Base-by-base conservation (phyloP, 2,329 filamentous ascomycete species). In the Tolypocladium ovalisporum region DNA sequence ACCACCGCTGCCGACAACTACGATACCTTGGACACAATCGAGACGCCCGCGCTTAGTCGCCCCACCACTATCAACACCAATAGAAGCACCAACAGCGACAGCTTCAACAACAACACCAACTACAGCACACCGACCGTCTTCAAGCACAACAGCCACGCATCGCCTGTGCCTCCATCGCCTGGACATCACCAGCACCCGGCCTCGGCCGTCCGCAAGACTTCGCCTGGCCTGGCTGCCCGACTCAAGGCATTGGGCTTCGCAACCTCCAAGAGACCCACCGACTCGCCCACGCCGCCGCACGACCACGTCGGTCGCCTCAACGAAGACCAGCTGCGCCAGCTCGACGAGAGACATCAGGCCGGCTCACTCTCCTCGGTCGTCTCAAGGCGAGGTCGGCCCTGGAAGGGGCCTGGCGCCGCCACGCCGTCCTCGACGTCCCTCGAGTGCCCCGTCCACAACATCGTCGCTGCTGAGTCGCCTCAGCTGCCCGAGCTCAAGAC, bases 361-460 rank as follows among this genome's bases (percentile, higher is more conserved):
- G 76, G 77, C 67, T 82, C 80, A 29, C 62, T 68, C 68, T 62
- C 67, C 67, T 61, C 75, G 76, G 62, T 75, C 62, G 75, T 89
- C 65, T 78, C 85, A 70, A 80, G 85, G 67, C 80, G 85, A 66
- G 87, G 87, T 68, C 83, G 84, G 67, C 81, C 86, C 64, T 90
- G 87, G 87, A 88, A 83, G 75, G 85, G 83, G 69, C 79, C 81
- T 68, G 80, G 82, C 68, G 64, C 67, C 62, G 66, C 63, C 57
- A 61, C 59, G 53, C 60, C 64, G 42, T 54, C 63, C 56, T 68
- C 68, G 54, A 66, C 71, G 55, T 63, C 62, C 54, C 62, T 65
- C 59, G 64, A 67, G 60, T 55, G 62, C 58, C 58, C 60, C 57
- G 61, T 62, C 59, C 54, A 57, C 35, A 35, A 55, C 56, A 55